Base-by-base conservation (phyloP, 257 asterid species). In the Eustoma russellianum region DNA sequence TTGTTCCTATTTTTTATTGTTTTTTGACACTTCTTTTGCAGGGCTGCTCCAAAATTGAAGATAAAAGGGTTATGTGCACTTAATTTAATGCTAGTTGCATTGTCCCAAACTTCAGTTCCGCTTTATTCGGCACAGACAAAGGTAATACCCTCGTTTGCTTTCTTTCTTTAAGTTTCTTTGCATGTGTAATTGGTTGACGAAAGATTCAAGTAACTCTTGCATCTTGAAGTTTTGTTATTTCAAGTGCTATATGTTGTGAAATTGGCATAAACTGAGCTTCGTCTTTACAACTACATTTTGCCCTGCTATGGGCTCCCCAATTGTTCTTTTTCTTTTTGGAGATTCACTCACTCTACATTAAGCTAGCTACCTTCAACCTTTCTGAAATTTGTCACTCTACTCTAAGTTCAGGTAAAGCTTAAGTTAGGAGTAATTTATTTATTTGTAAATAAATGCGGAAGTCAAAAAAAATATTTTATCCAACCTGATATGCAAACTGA, bases 21-120 rank as follows among this genome's bases (percentile, higher is more conserved):
- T 65, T 57, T 57, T 59, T 65, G 56, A 57, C 62, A 40, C 69
- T 61, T 50, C 64, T 46, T 43, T 63, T 60, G 69, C 64, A 88
- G 97, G 97, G 60, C 82, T 57, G 57, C 69, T 60, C 74, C 88
- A 15, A 53, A 74, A 68, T 62, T 77, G 70, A 81, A 74, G 81
- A 57, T 55, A 19, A 79, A 67, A 78, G 82, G 79, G 19, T 66
- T 79, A 53, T 77, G 74, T 55, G 79, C 94, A 33, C 63, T 80
- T 61, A 46, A 80, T 64, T 68, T 58, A 64, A 68, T 70, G 68
- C 69, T 68, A 10, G 77, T 89, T 30, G 78, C 92, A 48, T 61
- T 76, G 52, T 74, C 83, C 65, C 95, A 77, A 74, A 70, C 72
- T 55, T 76, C 63, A 38, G 66, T 76, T 51, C 77, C 55, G 35